Conservation (phyloP, 129 eudicot species). For the Erigeron canadensis region DNA sequence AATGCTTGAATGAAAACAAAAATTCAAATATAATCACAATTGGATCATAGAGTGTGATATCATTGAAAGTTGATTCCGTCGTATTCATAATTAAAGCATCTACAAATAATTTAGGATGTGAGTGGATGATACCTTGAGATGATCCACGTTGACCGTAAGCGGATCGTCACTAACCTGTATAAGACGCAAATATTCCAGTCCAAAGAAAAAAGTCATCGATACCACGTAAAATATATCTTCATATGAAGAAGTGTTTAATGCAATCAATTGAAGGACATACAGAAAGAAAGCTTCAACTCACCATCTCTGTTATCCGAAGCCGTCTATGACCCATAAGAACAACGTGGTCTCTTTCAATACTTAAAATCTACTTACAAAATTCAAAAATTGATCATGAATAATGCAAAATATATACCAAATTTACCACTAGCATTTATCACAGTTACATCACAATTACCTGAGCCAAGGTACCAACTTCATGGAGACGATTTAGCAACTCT, state of each 20-base stretch:
- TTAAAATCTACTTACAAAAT: conserved; percentile 56
- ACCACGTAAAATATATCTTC: conserved; percentile 6
- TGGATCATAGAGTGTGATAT: conserved; percentile 19
- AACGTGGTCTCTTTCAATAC: conserved; percentile 88
- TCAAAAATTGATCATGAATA: conserved; percentile 19
- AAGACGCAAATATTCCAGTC: conserved; percentile 2
- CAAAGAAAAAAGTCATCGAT: not conserved
- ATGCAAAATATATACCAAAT: conserved; percentile 1
- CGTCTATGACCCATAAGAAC: conserved; percentile 92
- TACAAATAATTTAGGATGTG: conserved; percentile 5
- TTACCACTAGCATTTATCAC: not conserved
- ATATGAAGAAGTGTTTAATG: conserved; percentile 1
- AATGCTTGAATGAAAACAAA: conserved; percentile 50
- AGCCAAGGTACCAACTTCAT: conserved; percentile 95
- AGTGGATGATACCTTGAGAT: conserved; percentile 64
- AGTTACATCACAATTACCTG: conserved; percentile 55
- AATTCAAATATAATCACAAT: not conserved
- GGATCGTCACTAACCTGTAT: conserved; percentile 90
- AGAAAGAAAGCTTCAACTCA: conserved; percentile 35
- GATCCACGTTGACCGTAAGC: conserved; percentile 84
- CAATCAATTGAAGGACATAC: conserved; percentile 7
- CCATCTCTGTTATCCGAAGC: conserved; percentile 96
- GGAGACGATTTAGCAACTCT: conserved; percentile 82
- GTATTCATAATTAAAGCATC: conserved; percentile 11
- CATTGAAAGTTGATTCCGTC: conserved; percentile 13